phyloP scores from a whole-genome alignment of 345 rosid genomes.

The Iberis pinnata region DNA sequence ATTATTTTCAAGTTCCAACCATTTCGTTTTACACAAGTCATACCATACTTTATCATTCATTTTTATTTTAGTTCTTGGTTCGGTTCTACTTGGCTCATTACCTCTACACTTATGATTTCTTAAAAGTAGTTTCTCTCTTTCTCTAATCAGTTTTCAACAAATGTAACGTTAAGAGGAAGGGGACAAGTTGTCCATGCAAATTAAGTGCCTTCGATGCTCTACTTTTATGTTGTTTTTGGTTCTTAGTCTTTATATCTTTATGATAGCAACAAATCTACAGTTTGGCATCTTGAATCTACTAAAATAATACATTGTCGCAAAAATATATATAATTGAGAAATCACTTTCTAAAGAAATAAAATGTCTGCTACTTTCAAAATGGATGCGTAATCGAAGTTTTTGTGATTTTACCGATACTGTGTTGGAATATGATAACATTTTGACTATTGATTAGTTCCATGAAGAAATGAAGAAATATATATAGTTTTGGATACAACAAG shows the following conservation, averaged over 20 bases:
- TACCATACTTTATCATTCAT: too few species aligned
- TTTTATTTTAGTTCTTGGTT: too few species aligned
- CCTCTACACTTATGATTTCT: too few species aligned
- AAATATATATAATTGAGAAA: too few species aligned
- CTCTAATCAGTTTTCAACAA: neutral
- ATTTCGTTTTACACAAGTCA: too few species aligned
- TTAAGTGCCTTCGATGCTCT: constrained; percentile 7
- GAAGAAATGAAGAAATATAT: neutral
- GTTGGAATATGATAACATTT: constrained; percentile 20
- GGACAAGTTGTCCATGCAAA: constrained; percentile 2
- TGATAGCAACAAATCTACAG: neutral
- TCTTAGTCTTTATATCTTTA: too few species aligned
- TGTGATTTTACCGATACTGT: constrained; percentile 3
- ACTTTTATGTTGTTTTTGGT: constrained; percentile 1
- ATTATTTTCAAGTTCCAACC: too few species aligned
- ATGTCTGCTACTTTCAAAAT: neutral
- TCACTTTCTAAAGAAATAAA: neutral
- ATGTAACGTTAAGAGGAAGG: constrained; percentile 3
- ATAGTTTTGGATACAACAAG: neutral
- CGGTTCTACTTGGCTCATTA: too few species aligned
- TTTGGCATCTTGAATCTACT: neutral
- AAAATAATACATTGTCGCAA: too few species aligned
- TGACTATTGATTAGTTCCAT: constrained; percentile 29
- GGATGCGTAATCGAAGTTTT: constrained; percentile 16
- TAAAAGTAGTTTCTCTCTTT: too few species aligned